Percentiles rank a stretch among this genome's conserved stretches.
Conservation (phyloP, 306 rosid species). For the Prinsepia uniflora region DNA sequence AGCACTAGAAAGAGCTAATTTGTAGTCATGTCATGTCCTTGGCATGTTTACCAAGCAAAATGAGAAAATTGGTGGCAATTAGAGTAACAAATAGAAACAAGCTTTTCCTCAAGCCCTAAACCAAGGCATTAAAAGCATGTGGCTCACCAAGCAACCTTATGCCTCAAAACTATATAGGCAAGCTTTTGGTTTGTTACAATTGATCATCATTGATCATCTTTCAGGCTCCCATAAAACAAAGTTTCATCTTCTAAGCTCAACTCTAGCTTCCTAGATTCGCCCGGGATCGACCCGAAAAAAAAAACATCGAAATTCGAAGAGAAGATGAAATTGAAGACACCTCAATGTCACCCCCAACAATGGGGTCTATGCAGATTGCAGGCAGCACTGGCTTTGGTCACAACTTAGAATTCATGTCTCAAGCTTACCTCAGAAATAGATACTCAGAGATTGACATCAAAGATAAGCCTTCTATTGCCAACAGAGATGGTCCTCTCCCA, state of each 20-base stretch:
- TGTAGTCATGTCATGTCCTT: slow-evolving; percentile 62
- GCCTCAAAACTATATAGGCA: slow-evolving; percentile 37
- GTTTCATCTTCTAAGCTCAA: slow-evolving; percentile 14
- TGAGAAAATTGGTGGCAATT: slow-evolving; percentile 33
- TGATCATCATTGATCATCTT: slow-evolving; percentile 28
- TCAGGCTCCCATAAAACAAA: slow-evolving; percentile 19
- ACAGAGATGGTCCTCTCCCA: slow-evolving; percentile 64
- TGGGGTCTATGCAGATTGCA: slow-evolving; percentile 53
- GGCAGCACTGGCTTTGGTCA: slow-evolving; percentile 59
- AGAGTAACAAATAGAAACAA: slow-evolving; percentile 22
- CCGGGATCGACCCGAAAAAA: too few species aligned
- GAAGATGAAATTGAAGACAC: slow-evolving; percentile 64
- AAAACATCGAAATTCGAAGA: slow-evolving; percentile 58
- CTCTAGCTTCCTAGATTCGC: too few species aligned
- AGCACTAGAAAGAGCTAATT: slow-evolving; percentile 12
- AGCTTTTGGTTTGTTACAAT: slow-evolving; percentile 42
- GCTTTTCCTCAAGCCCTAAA: slow-evolving; percentile 15
- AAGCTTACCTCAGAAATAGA: slow-evolving; percentile 45
- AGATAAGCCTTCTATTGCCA: slow-evolving; percentile 34
- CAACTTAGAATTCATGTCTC: slow-evolving; percentile 61
- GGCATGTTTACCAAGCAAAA: slow-evolving; percentile 38
- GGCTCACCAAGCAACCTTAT: slow-evolving; percentile 53
- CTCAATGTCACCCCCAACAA: slow-evolving; percentile 48
- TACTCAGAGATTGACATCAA: slow-evolving; percentile 64
- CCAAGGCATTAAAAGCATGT: slow-evolving; percentile 63